These are phyloP conservation scores for Setaria viridis DNA, from an alignment of 202 grass and related monocot species.

Conservation along the genomic window DNA sequence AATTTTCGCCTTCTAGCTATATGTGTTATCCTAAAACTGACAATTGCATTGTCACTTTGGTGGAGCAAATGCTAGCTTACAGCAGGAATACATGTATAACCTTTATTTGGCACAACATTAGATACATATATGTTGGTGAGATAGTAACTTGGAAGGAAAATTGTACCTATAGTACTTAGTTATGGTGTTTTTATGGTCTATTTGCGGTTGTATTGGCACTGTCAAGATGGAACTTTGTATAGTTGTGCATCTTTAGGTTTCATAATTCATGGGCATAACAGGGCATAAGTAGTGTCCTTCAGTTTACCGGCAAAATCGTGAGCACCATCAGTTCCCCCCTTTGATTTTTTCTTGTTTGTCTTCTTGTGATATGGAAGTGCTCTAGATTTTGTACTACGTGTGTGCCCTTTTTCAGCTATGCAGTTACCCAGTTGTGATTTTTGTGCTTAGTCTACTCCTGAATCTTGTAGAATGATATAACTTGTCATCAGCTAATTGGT, in stretches of 20 bases:
- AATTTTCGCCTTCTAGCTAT: not conserved
- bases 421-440: too few relatives aligned
- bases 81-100: not conserved
- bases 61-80: not conserved
- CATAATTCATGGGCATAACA: too few relatives aligned
- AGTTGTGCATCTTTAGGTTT: not conserved
- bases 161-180: not conserved
- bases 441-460: too few relatives aligned
- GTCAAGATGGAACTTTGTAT: not conserved
- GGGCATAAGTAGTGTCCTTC: too few relatives aligned
- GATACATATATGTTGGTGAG: not conserved
- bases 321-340: too few relatives aligned
- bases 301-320: too few relatives aligned
- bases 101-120: not conserved
- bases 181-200: not conserved
- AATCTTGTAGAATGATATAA: too few relatives aligned
- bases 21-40: conserved; percentile 1
- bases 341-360: too few relatives aligned
- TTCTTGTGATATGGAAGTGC: too few relatives aligned
- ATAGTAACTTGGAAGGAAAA: not conserved
- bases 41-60: not conserved
- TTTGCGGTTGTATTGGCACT: conserved; percentile 21
- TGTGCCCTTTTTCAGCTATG: too few relatives aligned
- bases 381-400: too few relatives aligned
- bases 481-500: too few relatives aligned